A percentile compares a stretch with the other conserved stretches of the same genome.
Evolutionary conservation across 192 early-diverging fungal species (phyloP).

Genomic region (Dissophora globulifera): DNA sequence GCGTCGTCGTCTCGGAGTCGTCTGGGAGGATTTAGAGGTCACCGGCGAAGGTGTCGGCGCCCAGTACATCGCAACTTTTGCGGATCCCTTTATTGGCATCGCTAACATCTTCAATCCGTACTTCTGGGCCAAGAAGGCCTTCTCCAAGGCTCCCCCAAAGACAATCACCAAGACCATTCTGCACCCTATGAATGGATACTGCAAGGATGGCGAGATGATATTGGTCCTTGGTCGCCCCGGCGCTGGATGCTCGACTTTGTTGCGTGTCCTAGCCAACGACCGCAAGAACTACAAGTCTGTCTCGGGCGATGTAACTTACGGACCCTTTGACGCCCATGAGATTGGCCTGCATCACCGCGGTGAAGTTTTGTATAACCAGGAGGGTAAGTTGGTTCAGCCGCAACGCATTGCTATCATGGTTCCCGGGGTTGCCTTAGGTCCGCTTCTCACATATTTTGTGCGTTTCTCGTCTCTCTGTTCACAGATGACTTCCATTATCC

Average conservation of each 20-base stretch:
- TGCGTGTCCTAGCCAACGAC: slow-evolving; percentile 70
- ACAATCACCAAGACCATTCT: slow-evolving; percentile 63
- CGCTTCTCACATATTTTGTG: too few relatives aligned
- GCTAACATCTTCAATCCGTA: slow-evolving; percentile 52
- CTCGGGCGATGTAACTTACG: slow-evolving; percentile 69
- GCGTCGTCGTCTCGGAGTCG: slow-evolving; percentile 56
- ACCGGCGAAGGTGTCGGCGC: slow-evolving; percentile 47
- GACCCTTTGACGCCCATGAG: slow-evolving; percentile 70
- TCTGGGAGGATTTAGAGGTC: slow-evolving; percentile 57
- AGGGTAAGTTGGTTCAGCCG: too few relatives aligned
- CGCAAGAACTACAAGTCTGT: slow-evolving; percentile 62
- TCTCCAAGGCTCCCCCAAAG: slow-evolving; percentile 29
- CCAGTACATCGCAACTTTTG: slow-evolving; percentile 48
- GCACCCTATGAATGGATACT: slow-evolving; percentile 68
- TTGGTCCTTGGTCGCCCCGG: slow-evolving; percentile 78
- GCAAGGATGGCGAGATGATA: slow-evolving; percentile 80
- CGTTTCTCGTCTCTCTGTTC: background rate
- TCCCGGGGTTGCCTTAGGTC: too few relatives aligned
- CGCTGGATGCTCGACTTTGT: slow-evolving; percentile 72
- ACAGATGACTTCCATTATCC: slow-evolving; percentile 81
- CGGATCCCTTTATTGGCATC: slow-evolving; percentile 44
- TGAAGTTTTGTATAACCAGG: slow-evolving; percentile 83
- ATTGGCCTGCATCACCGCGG: slow-evolving; percentile 74
- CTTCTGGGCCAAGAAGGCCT: slow-evolving; percentile 49
- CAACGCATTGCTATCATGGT: too few relatives aligned